These are phyloP conservation scores for Geosmithia morbida DNA, from an alignment of 2,329 filamentous ascomycete genomes.

Conservation along the genomic window DNA sequence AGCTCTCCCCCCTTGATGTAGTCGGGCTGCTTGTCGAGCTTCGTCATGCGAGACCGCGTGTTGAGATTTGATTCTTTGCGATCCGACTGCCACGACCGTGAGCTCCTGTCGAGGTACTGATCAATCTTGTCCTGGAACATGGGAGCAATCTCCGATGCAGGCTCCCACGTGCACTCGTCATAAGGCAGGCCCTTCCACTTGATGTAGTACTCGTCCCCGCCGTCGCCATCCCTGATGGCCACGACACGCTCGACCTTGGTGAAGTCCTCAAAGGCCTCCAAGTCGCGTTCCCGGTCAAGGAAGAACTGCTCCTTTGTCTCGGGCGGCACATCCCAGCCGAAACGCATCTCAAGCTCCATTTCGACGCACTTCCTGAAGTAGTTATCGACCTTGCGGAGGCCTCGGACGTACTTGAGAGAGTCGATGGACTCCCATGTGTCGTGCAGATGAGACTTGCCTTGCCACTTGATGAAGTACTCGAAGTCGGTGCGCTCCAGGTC, in stretches of 20 bases:
- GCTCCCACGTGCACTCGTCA: conserved; percentile 91
- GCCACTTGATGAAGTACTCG: conserved; percentile 93
- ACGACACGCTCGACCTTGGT: conserved; percentile 91
- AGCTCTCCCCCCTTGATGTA: conserved; percentile 79
- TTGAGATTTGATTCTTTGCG: conserved; percentile 59
- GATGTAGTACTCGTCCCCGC: conserved; percentile 76
- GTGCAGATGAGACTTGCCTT: conserved; percentile 87
- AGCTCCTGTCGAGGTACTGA: conserved; percentile 71
- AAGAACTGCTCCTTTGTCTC: conserved; percentile 90
- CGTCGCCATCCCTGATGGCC: conserved; percentile 63
- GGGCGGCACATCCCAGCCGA: conserved; percentile 61
- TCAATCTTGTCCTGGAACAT: conserved; percentile 85
- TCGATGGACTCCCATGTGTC: conserved; percentile 86
- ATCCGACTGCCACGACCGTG: conserved; percentile 69
- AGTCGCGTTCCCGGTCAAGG: conserved; percentile 82
- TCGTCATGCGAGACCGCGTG: conserved; percentile 60
- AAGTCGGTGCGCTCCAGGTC: conserved; percentile 60
- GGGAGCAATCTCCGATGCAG: conserved; percentile 56
- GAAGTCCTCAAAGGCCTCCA: conserved; percentile 79
- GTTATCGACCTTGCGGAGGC: conserved; percentile 83
- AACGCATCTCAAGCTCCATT: conserved; percentile 63
- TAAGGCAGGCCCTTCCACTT: conserved; percentile 96
- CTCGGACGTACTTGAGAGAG: conserved; percentile 60
- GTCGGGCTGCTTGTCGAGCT: conserved; percentile 64
- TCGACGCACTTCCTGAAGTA: conserved; percentile 78